Evolutionary conservation across 23 red algal species (phyloP).

Genomic region (Porphyridium purpureum): DNA sequence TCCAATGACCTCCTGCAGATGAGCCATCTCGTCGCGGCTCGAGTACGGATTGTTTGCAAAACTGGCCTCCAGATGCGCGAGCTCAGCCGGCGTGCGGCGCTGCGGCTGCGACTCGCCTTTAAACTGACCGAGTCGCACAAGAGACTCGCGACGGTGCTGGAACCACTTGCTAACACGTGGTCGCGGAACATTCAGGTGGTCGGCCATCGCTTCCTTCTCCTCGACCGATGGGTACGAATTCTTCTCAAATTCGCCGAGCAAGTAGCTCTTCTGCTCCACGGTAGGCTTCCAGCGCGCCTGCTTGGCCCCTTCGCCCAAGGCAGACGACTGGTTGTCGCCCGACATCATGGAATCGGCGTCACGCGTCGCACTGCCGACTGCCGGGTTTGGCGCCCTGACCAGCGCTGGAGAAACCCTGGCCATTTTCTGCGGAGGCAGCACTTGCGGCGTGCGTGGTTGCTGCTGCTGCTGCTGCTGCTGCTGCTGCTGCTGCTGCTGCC

Average conservation of each 20-base stretch:
- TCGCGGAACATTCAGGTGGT: conserved; percentile 24
- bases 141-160: conserved; percentile 41
- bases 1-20: conserved; percentile 25
- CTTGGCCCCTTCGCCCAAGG: too few relatives aligned
- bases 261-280: conserved; percentile 12
- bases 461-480: too few relatives aligned
- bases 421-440: too few relatives aligned
- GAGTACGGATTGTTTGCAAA: conserved; percentile 48
- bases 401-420: too few relatives aligned
- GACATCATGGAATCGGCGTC: too few relatives aligned
- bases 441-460: too few relatives aligned
- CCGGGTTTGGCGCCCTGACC: too few relatives aligned
- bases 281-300: conserved; percentile 38
- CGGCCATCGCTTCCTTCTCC: conserved; percentile 20
- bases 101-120: conserved; percentile 32
- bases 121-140: conserved; percentile 23
- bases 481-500: too few relatives aligned
- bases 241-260: conserved; percentile 21
- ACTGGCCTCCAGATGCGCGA: conserved; percentile 16
- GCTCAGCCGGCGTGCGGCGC: conserved; percentile 32
- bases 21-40: conserved; percentile 23
- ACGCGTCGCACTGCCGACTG: too few relatives aligned
- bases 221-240: conserved; percentile 29
- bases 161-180: conserved; percentile 58
- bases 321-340: too few relatives aligned